Evolutionary conservation across 352 stramenopile genomes (phyloP).

Genomic region (Phytophthora pisi): DNA sequence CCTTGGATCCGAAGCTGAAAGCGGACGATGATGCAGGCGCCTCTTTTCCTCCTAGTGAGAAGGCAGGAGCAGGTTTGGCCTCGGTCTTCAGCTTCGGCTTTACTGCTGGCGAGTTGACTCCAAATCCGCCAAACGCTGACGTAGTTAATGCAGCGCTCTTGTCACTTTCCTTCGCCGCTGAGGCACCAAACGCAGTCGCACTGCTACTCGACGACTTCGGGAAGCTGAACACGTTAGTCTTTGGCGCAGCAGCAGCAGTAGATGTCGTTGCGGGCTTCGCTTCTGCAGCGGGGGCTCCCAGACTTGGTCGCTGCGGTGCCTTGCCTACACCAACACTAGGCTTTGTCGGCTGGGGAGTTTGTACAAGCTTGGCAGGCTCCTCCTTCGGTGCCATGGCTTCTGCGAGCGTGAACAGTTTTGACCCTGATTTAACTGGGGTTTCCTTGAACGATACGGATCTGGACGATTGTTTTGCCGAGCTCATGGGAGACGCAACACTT

Average conservation of each 20-base stretch:
- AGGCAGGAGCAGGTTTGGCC: constrained; percentile 16
- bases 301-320: constrained; percentile 51
- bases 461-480: constrained; percentile 45
- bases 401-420: constrained; percentile 60
- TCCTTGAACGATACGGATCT: constrained; percentile 64
- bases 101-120: constrained; percentile 29
- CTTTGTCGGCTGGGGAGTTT: constrained; percentile 50
- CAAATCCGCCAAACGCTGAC: constrained; percentile 21
- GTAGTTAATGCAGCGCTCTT: constrained; percentile 8
- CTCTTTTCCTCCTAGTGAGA: constrained; percentile 41
- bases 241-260: constrained; percentile 7
- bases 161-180: constrained; percentile 12
- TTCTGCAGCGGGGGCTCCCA: constrained; percentile 25
- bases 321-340: constrained; percentile 37
- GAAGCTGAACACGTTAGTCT: constrained; percentile 36
- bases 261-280: constrained; percentile 14
- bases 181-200: constrained; percentile 13
- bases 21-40: constrained; percentile 19
- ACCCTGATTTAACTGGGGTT: constrained; percentile 57
- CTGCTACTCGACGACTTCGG: constrained; percentile 26
- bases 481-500: constrained; percentile 71
- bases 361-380: constrained; percentile 54
- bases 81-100: constrained; percentile 28
- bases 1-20: constrained; percentile 36
- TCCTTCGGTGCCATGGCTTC: constrained; percentile 67